These are phyloP conservation scores for Nicotiana tomentosiformis DNA, from an alignment of 257 asterid genomes.

Conservation along the genomic window DNA sequence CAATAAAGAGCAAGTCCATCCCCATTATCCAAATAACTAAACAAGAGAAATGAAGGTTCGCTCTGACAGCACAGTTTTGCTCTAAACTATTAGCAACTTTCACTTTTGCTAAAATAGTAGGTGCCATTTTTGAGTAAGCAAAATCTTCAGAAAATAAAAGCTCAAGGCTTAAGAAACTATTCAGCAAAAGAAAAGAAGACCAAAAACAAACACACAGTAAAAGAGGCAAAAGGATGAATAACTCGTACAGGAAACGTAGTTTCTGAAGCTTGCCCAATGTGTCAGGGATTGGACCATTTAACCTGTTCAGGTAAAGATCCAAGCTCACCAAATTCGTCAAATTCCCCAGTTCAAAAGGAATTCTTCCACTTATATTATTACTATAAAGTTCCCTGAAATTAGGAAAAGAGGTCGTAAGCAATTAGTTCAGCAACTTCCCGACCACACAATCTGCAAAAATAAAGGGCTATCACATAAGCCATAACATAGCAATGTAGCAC, in stretches of 20 bases:
- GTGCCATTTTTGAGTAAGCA: neutral
- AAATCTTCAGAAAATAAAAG: neutral
- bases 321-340: constrained; percentile 84
- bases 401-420: neutral
- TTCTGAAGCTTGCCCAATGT: constrained; percentile 74
- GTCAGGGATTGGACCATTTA: constrained; percentile 70
- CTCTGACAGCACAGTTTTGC: neutral
- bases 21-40: neutral
- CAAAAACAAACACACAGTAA: neutral
- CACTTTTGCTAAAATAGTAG: neutral
- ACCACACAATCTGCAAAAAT: constrained; percentile 7
- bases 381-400: constrained; percentile 90
- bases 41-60: neutral
- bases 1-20: neutral
- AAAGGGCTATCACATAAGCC: neutral
- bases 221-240: constrained; percentile 5
- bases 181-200: neutral
- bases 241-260: constrained; percentile 78
- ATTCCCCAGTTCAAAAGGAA: constrained; percentile 87
- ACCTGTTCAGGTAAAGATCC: constrained; percentile 83
- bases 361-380: constrained; percentile 68
- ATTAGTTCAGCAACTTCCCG: neutral
- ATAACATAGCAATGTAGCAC: neutral
- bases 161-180: neutral
- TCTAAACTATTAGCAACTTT: neutral